phyloP scores from a whole-genome alignment of 768 basidiomycete species.

The Favolaschia claudopus region DNA sequence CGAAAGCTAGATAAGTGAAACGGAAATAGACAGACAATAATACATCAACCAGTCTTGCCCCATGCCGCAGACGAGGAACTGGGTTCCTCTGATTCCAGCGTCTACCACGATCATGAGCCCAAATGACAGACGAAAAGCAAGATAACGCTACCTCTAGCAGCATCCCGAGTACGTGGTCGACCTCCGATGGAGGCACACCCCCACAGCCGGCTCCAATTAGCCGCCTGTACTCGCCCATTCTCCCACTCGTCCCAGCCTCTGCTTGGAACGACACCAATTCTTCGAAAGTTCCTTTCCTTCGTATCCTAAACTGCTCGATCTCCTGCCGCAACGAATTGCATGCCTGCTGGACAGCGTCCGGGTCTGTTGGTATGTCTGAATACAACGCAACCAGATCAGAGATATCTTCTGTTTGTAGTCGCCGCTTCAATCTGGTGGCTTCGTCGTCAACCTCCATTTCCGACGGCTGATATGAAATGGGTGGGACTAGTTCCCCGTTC shows the following conservation, averaged over 20 bases:
- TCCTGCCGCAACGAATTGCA: constrained; percentile 74
- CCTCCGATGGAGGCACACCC: constrained; percentile 83
- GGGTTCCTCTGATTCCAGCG: constrained; percentile 83
- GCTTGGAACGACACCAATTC: constrained; percentile 83
- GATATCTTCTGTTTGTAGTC: constrained; percentile 62
- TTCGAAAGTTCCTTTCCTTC: constrained; percentile 77
- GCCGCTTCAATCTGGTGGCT: constrained; percentile 63
- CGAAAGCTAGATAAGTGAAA: constrained; percentile 22
- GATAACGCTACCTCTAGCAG: constrained; percentile 74
- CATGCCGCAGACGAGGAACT: constrained; percentile 63
- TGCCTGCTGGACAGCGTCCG: constrained; percentile 56
- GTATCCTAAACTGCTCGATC: constrained; percentile 67
- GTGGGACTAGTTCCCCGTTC: constrained; percentile 60
- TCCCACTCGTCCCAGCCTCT: constrained; percentile 88
- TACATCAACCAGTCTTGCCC: constrained; percentile 30
- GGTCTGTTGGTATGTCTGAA: constrained; percentile 62
- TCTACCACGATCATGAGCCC: constrained; percentile 49
- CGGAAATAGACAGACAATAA: constrained; percentile 9
- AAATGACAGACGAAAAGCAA: constrained; percentile 3
- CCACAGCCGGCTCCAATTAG: constrained; percentile 93
- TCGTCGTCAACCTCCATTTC: constrained; percentile 55
- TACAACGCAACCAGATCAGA: constrained; percentile 70
- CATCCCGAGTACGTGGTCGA: constrained; percentile 86
- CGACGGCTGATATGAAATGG: constrained; percentile 54
- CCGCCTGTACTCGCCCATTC: constrained; percentile 88